These are phyloP conservation scores for Kandelia obovata DNA, from an alignment of 345 rosid genomes.

Conservation along the genomic window DNA sequence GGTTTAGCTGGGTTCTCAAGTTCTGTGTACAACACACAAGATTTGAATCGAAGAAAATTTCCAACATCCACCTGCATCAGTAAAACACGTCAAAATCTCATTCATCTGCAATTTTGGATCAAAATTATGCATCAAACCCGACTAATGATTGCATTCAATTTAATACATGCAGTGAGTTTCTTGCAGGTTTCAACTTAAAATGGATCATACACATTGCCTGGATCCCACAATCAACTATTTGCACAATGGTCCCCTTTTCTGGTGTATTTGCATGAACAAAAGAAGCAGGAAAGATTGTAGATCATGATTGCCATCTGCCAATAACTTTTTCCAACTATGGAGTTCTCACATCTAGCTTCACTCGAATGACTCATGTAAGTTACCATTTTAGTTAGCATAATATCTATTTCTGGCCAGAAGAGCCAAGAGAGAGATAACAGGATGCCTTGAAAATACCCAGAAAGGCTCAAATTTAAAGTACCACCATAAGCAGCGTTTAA, in stretches of 20 bases:
- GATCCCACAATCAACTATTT: too few species aligned
- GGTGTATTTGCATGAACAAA: background rate
- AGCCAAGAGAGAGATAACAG: background rate
- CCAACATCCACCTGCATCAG: constrained; percentile 74
- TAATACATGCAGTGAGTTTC: background rate
- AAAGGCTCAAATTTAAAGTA: too few species aligned
- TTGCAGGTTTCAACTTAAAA: too few species aligned
- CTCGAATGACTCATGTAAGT: too few species aligned
- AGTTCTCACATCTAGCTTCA: too few species aligned
- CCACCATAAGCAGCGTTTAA: background rate
- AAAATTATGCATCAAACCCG: background rate
- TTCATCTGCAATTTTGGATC: background rate
- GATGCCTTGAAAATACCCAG: background rate
- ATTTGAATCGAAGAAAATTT: constrained; percentile 77
- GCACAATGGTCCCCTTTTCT: too few species aligned
- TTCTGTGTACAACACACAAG: constrained; percentile 73
- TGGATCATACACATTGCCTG: too few species aligned
- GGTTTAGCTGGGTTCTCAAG: constrained; percentile 51
- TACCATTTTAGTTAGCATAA: too few species aligned
- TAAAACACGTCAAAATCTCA: background rate
- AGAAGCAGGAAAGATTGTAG: background rate
- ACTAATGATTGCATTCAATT: background rate
- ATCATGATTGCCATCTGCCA: too few species aligned
- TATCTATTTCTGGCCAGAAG: background rate
- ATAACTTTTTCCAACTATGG: too few species aligned